Conservation (phyloP, 495 filamentous ascomycete species). For the Penicillium dipodomyicola region DNA sequence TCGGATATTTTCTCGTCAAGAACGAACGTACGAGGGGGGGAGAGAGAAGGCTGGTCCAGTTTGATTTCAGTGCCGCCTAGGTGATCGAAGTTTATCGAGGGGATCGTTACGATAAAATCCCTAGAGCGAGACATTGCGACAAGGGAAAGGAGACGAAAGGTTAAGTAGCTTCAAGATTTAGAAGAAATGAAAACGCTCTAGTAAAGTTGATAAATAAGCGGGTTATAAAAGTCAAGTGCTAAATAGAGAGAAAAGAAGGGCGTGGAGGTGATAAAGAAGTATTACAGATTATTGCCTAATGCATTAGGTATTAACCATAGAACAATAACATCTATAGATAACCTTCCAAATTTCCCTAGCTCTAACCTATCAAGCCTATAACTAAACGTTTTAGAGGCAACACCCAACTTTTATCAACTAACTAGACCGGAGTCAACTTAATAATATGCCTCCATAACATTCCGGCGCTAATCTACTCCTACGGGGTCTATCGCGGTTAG, state of each 20-base stretch:
- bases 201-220: conserved; percentile 2
- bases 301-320: not conserved
- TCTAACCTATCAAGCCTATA: too few species aligned
- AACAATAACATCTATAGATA: conserved; percentile 1
- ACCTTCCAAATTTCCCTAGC: not conserved
- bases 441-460: too few species aligned
- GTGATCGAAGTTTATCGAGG: not conserved
- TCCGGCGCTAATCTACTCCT: too few species aligned
- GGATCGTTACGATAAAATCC: too few species aligned
- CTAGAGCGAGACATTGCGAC: too few species aligned
- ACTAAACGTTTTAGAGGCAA: too few species aligned
- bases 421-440: too few species aligned
- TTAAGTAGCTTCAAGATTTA: not conserved
- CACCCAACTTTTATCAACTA: too few species aligned
- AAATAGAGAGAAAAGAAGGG: not conserved
- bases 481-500: too few species aligned
- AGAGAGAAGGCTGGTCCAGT: conserved; percentile 3
- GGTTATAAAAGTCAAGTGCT: not conserved
- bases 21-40: conserved; percentile 1
- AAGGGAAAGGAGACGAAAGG: not conserved
- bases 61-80: not conserved
- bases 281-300: not conserved
- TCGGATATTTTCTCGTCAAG: conserved; percentile 1
- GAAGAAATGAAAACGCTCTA: not conserved
- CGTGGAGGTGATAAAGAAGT: not conserved